Evolutionary conservation across 1,284 basidiomycete species (phyloP).

Genomic region (Ustilago lituana): DNA sequence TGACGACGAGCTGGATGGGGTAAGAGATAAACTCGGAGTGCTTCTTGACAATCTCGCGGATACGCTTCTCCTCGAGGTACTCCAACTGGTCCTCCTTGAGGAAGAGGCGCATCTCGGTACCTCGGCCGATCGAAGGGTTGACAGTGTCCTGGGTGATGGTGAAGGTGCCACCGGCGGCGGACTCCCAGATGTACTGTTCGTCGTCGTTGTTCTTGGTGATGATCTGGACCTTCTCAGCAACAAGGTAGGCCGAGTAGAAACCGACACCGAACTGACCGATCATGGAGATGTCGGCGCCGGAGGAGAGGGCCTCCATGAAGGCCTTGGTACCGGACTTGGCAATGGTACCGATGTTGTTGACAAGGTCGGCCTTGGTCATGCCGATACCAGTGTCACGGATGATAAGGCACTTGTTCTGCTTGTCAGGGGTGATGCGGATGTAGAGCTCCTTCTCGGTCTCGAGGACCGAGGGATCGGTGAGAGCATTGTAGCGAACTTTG

Average conservation of each 20-base stretch:
- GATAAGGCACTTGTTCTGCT: constrained; percentile 90
- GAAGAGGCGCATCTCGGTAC: constrained; percentile 92
- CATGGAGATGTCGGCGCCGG: constrained; percentile 75
- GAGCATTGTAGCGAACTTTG: constrained; percentile 66
- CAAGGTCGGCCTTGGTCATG: constrained; percentile 71
- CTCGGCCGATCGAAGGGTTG: constrained; percentile 90
- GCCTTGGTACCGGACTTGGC: constrained; percentile 96
- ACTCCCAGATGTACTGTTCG: constrained; percentile 99
- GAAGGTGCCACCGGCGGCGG: constrained; percentile 98
- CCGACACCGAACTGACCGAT: constrained; percentile 94
- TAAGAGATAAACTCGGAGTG: constrained; percentile 99
- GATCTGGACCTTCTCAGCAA: constrained; percentile 96
- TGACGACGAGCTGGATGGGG: constrained; percentile 97
- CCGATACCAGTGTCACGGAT: constrained; percentile 97
- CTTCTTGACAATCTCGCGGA: constrained; percentile 99
- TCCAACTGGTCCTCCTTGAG: constrained; percentile 99
- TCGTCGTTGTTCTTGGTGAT: constrained; percentile 99
- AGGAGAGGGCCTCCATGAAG: constrained; percentile 89
- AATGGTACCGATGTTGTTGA: constrained; percentile 99
- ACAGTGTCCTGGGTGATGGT: constrained; percentile 94
- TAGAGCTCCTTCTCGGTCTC: constrained; percentile 66
- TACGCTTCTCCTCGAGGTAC: constrained; percentile 98
- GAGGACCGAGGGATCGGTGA: constrained; percentile 65
- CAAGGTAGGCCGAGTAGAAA: constrained; percentile 99
- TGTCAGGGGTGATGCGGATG: constrained; percentile 73